These are phyloP conservation scores for Magnolia officinalis DNA, from an alignment of 164 flowering plant species.

Conservation along the genomic window DNA sequence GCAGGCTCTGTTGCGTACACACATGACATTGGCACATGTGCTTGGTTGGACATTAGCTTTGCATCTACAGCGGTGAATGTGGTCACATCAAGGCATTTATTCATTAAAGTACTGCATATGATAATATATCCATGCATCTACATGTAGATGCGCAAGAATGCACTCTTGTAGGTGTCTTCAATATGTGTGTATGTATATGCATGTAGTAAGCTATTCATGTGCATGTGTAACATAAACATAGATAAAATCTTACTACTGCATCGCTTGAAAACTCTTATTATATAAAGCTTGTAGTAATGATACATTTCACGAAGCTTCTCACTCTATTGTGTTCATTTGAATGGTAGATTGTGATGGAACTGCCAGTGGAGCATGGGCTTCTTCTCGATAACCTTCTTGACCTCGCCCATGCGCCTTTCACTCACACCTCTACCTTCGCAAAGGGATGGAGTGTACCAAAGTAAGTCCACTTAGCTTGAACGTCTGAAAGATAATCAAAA, in stretches of 20 bases:
- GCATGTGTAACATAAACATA: not conserved
- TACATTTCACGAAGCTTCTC: not conserved
- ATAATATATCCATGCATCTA: not conserved
- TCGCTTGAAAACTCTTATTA: not conserved
- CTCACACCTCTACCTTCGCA: constrained; percentile 97
- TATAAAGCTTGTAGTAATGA: not conserved
- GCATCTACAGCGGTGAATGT: not conserved
- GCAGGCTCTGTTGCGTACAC: too few species aligned
- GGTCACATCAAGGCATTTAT: not conserved
- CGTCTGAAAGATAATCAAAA: not conserved
- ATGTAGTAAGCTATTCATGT: not conserved
- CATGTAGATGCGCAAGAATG: not conserved
- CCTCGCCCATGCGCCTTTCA: constrained; percentile 98
- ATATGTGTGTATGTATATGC: not conserved
- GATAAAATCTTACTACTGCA: not conserved
- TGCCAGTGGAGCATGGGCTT: constrained; percentile 94
- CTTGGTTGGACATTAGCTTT: too few species aligned
- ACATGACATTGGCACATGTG: too few species aligned
- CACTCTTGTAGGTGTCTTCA: not conserved
- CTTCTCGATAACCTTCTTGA: constrained; percentile 93
- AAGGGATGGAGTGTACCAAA: constrained; percentile 98
- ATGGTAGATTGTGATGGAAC: constrained; percentile 82
- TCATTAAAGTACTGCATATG: not conserved
- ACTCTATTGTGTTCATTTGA: constrained; percentile 8
- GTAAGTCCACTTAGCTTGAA: constrained; percentile 31